Percentiles rank a stretch among this genome's conserved stretches.
Conservation (phyloP, 1,284 basidiomycete genomes). For the Ganoderma sp. region DNA sequence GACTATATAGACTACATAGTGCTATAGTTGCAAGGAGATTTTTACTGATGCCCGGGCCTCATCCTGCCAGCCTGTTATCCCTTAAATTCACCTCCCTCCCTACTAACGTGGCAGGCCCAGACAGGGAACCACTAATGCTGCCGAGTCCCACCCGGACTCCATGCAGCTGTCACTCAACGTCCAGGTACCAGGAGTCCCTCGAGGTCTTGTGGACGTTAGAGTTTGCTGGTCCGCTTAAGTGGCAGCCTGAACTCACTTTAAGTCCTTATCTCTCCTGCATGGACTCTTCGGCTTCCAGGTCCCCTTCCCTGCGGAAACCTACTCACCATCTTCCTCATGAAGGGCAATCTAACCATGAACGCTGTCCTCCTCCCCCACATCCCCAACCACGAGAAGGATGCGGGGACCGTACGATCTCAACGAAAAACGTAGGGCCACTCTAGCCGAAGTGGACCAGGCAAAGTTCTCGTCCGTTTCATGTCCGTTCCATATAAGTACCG, state of each 20-base stretch:
- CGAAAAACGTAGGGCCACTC: slow-evolving; percentile 53
- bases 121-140: slow-evolving; percentile 26
- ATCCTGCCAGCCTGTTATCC: not conserved
- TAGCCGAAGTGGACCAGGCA: slow-evolving; percentile 62
- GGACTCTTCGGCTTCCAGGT: slow-evolving; percentile 1
- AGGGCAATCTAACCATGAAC: slow-evolving; percentile 28
- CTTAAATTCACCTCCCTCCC: not conserved
- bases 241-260: not conserved
- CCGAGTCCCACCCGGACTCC: slow-evolving; percentile 13
- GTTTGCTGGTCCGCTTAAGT: slow-evolving; percentile 5
- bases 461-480: slow-evolving; percentile 50
- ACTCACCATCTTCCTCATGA: slow-evolving; percentile 25
- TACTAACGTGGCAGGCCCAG: slow-evolving; percentile 33
- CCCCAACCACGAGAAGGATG: slow-evolving; percentile 18
- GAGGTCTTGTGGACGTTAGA: slow-evolving; percentile 21
- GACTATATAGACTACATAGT: too few species aligned
- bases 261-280: slow-evolving; percentile 12
- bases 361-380: slow-evolving; percentile 25
- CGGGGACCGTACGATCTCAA: slow-evolving; percentile 33
- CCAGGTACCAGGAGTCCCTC: slow-evolving; percentile 22
- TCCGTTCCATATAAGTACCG: slow-evolving; percentile 21
- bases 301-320: slow-evolving; percentile 11
- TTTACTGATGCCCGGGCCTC: too few species aligned
- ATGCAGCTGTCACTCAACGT: slow-evolving; percentile 20
- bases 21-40: too few species aligned